Base-by-base conservation (phyloP, 1,284 basidiomycete genomes). In the Ustilago hordei region DNA sequence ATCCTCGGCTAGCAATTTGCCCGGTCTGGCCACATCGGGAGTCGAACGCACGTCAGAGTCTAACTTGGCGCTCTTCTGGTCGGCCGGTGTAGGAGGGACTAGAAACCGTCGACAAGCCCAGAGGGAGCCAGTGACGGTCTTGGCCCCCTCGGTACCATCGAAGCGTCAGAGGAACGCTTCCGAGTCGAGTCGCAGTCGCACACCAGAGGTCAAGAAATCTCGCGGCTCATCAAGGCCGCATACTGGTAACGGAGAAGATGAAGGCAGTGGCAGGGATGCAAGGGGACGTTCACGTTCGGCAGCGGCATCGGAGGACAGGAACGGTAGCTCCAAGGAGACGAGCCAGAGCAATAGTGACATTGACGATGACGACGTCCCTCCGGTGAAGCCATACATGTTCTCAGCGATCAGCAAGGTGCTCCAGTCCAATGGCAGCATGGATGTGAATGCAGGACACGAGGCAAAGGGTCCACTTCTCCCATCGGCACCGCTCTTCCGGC, bases 11-110 rank as follows among this genome's bases (percentile, higher is more conserved):
- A 50, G 64, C 47, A 66, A 58, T 28, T 52, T 77, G 64, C 78
- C 78, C 3, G 82, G 73, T 19, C 57, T 86, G 41, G 84, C 84
- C 12, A 86, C 84, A 2, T 75, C 78, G n/a, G 84, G 84, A 9
- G 64, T 79, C 28, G 80, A 78, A 59, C 78, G 84, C n/a, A 86
- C 84, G 13, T 85, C 84, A 5, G 75, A 84, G 23, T 81, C 79
- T 35, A 86, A 86, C 38, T 69, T 86, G 31, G 84, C 84, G 9
- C 75, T 84, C 32, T 83, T 83, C 59, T 86, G 84, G 84, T 81
- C 80, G 6, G 84, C 81, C 3, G 84, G 84, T 15, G 78, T 84
- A 4, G 79, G 67, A 15, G 80, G 79, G 19, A 72, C 81, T 15
- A 69, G 83, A n/a, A 81, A 78, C 8, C 74, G 84, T 32, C 78